Conservation (phyloP, 768 basidiomycete genomes). For the Panaeolus papilionaceus region DNA sequence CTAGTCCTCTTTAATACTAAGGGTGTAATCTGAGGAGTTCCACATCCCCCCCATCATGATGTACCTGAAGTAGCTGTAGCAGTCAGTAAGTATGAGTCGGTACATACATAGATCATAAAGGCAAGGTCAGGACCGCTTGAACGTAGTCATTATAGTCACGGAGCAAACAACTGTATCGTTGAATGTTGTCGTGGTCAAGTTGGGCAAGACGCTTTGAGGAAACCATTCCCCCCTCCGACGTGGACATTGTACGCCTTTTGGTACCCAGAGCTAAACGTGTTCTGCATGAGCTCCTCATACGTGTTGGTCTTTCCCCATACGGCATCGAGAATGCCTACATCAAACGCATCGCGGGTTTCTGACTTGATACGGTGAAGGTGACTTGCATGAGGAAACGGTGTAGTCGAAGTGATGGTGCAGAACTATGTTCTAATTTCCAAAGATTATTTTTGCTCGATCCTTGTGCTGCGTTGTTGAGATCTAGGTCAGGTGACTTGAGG, state of each 20-base stretch:
- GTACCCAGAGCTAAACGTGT: neutral
- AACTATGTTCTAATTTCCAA: too few relatives aligned
- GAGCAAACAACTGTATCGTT: constrained; percentile 43
- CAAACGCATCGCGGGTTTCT: too few relatives aligned
- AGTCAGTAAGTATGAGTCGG: neutral
- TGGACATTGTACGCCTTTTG: neutral
- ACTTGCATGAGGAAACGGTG: neutral
- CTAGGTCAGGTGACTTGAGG: too few relatives aligned
- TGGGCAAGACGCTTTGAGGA: constrained; percentile 37
- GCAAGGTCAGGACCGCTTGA: constrained; percentile 34
- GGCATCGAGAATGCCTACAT: neutral
- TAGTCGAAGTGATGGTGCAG: too few relatives aligned
- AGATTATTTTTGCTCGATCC: too few relatives aligned
- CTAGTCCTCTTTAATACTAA: constrained; percentile 31
- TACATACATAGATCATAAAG: neutral
- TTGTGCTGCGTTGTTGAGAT: too few relatives aligned
- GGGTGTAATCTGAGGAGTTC: constrained; percentile 31
- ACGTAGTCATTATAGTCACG: constrained; percentile 47
- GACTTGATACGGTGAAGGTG: neutral
- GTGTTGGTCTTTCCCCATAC: neutral
- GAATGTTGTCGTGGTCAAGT: constrained; percentile 50
- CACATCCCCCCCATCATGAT: constrained; percentile 22
- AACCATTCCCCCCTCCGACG: constrained; percentile 15
- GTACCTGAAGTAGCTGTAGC: constrained; percentile 27
- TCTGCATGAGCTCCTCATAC: neutral